A percentile compares a stretch with the other conserved stretches of the same genome.
These are phyloP conservation scores for Nannochloropsis salina DNA, from an alignment of 108 stramenopile species.

Conservation along the genomic window DNA sequence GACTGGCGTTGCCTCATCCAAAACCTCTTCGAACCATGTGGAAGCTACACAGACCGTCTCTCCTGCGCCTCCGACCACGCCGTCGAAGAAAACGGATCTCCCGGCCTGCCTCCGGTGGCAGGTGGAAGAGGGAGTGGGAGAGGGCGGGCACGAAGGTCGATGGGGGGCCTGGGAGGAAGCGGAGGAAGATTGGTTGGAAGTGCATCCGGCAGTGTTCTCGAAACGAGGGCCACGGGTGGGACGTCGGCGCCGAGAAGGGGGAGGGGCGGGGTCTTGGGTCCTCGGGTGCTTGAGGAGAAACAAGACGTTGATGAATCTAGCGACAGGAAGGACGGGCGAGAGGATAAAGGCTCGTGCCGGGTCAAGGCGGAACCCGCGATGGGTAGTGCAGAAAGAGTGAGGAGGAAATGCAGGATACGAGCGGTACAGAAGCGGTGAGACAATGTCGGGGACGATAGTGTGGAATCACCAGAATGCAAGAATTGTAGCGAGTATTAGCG, in stretches of 20 bases:
- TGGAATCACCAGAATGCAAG: too few relatives aligned
- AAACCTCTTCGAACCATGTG: too few relatives aligned
- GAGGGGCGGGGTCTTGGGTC: not conserved
- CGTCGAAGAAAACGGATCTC: not conserved
- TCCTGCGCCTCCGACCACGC: not conserved
- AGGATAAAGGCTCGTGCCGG: not conserved
- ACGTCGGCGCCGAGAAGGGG: not conserved
- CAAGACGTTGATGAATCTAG: not conserved
- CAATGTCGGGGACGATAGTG: too few relatives aligned
- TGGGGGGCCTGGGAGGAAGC: not conserved
- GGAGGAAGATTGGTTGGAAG: slow-evolving; percentile 3
- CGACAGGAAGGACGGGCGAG: not conserved
- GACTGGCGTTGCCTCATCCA: too few relatives aligned
- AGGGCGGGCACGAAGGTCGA: not conserved
- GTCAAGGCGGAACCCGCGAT: not conserved
- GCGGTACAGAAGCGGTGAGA: too few relatives aligned
- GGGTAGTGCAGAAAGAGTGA: slow-evolving; percentile 1
- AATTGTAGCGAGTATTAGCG: too few relatives aligned
- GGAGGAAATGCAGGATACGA: not conserved
- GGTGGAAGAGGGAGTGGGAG: not conserved
- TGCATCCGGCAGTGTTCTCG: not conserved
- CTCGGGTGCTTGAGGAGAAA: not conserved
- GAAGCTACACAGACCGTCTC: not conserved
- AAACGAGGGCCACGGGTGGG: slow-evolving; percentile 9
- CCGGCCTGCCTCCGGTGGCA: not conserved